Base-by-base conservation (phyloP, 768 basidiomycete genomes). In the Kwoniella heveanensis region DNA sequence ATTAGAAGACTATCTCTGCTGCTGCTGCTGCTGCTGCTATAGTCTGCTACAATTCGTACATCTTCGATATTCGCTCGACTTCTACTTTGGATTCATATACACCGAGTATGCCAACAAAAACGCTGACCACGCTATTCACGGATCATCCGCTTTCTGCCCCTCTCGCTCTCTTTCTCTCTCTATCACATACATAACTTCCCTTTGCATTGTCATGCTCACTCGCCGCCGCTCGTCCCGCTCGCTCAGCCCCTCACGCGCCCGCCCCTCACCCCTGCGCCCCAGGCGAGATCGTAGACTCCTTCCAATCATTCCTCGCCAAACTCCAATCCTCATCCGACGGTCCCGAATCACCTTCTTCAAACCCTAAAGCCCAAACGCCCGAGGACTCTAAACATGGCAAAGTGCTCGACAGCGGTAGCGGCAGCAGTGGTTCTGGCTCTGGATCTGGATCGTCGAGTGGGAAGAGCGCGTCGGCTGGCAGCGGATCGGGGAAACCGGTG, bases 271-370 rank as follows among this genome's bases (percentile, higher is more conserved):
- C 79, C 15, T 64, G 65, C 19, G 75, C 79, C 7, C 79, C 79
- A 2, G 50, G 54, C 62, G 78, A 79, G 37, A 66, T 80, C 48
- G 69, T 62, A 24, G 73, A 75, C 22, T 46, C 53, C 51, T 80
- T 79, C 66, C 73, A 75, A 65, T 68, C 70, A 1, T 80, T 80
- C 74, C 71, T 79, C n/a, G 66, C 71, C 46, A 78, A 78, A 64
- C 67, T 78, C 9, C 76, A 77, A 70, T 74, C 74, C 9, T 51
- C 70, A 5, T 73, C 73, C 1, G 62, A 19, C n/a, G 65, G 64
- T 13, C 48, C 72, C 6, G 17, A 47, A 1, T 57, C 55, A 21
- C 72, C 77, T 9, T 69, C 69, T 1, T 69, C 68, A 8, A 74
- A 63, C 19, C 73, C 77, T 2, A 76, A 76, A 57, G 67, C 64